Evolutionary conservation across 441 rosid genomes (phyloP), one percentile per base, ranked within the genome.

Genomic region (Breynia disticha): DNA sequence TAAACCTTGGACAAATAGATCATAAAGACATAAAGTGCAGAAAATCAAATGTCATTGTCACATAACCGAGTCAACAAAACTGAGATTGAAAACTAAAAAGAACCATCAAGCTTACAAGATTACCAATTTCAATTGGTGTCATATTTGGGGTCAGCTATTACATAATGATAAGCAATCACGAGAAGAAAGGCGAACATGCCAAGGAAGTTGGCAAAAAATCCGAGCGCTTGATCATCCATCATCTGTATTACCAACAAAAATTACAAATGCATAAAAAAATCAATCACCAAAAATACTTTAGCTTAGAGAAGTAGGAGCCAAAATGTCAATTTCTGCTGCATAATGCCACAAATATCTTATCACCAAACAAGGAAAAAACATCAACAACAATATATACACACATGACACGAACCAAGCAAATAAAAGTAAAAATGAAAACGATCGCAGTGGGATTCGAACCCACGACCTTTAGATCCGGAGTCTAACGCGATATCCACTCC

Each of bases 401-500:
- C 32, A 24, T n/a, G n/a, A n/a, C 32, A 24, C 32, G 48, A 13
- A 63, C 35, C 18, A 44, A 32, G 1, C 8, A 15, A 32, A 13
- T 45, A 41, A 2, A 48, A 18, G 1, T 9, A 7, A 8, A 44
- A 58, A 57, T 4, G 18, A 17, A 43, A 17, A 52, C 64, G 91
- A 91, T 86, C 96, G 75, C 95, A 86, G 95, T 86, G 96, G 91
- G 94, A 77, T 58, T 91, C 86, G 85, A 91, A 91, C 95, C 94
- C 90, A 84, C 95, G 94, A 83, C 94, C 96, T 86, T 82, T 79
- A 82, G 93, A 85, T 91, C 52, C 95, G 95, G 94, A 87, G 86
- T 86, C 95, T 86, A 88, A 86, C 85, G 91, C 94, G 87, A 82
- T 84, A 86, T 86, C 91, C 87, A 86, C 96, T 88, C 87, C 86